Evolutionary conservation across 345 rosid species (phyloP).

Genomic region (Toxicodendron radicans): DNA sequence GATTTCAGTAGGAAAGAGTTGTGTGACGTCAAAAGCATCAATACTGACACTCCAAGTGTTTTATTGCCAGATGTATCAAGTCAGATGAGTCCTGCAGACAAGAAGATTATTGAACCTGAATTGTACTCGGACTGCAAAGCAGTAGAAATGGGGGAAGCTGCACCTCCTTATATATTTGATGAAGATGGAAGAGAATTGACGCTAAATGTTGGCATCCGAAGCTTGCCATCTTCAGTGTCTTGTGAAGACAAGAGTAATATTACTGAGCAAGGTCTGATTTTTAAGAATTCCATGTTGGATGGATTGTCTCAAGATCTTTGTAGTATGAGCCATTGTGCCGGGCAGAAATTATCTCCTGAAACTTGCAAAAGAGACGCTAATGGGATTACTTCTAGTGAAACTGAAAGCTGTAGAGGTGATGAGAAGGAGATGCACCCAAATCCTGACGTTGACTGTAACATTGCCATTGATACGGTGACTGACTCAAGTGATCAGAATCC

Average conservation of each 20-base stretch:
- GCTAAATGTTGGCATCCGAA: background rate
- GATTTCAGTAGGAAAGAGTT: conserved; percentile 31
- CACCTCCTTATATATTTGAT: background rate
- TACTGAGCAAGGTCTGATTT: background rate
- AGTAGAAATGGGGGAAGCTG: background rate
- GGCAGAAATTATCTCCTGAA: conserved; percentile 12
- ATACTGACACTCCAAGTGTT: background rate
- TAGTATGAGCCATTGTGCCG: background rate
- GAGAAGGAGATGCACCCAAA: background rate
- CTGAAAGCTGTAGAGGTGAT: background rate
- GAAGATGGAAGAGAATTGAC: conserved; percentile 12
- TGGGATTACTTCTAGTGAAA: background rate
- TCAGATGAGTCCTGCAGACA: conserved; percentile 8
- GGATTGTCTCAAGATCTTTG: background rate
- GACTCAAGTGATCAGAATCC: background rate
- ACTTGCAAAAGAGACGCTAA: background rate
- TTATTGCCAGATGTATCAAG: background rate
- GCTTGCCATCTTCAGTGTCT: background rate
- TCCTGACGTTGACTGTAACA: background rate
- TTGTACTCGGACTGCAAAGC: background rate
- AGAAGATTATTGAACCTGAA: conserved; percentile 12
- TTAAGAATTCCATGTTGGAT: background rate
- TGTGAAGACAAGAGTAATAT: background rate
- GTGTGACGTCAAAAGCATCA: conserved; percentile 9
- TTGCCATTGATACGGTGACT: background rate